phyloP scores from a whole-genome alignment of 2,329 filamentous ascomycete genomes.

The Herpotrichia juniperi region DNA sequence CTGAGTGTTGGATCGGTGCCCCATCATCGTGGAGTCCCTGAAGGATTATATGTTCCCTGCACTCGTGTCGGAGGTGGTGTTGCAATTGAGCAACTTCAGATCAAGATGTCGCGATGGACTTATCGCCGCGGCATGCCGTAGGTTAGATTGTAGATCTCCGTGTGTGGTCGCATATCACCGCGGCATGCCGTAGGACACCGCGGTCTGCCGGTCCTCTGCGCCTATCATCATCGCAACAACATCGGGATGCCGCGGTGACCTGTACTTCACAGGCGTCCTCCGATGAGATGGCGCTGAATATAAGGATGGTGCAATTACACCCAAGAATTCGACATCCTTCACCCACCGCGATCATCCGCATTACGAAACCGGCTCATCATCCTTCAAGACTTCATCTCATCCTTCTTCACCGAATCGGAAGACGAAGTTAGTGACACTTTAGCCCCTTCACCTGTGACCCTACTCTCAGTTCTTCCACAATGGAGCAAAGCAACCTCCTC shows the following conservation, averaged over 20 bases:
- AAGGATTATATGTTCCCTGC: slow-evolving; percentile 15
- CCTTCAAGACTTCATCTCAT: too few relatives aligned
- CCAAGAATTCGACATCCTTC: too few relatives aligned
- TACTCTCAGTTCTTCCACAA: slow-evolving; percentile 13
- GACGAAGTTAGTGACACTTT: too few relatives aligned
- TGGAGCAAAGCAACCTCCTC: slow-evolving; percentile 53
- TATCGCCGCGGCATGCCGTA: slow-evolving; percentile 23
- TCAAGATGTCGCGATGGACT: slow-evolving; percentile 16
- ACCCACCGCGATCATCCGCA: background rate
- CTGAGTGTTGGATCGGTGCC: too few relatives aligned
- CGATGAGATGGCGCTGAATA: background rate
- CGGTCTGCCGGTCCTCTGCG: background rate
- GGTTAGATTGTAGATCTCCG: slow-evolving; percentile 4
- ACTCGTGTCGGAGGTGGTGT: background rate
- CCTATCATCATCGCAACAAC: background rate
- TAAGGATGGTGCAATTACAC: background rate
- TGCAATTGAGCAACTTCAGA: slow-evolving; percentile 1
- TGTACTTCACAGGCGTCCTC: background rate
- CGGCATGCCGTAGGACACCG: background rate
- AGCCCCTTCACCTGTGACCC: too few relatives aligned
- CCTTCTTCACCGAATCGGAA: too few relatives aligned
- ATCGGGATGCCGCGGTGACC: slow-evolving; percentile 7
- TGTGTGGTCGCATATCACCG: too few relatives aligned
- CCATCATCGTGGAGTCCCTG: background rate
- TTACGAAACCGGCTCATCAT: background rate